phyloP scores from a whole-genome alignment of 441 rosid genomes.

The Brassica balearica region DNA sequence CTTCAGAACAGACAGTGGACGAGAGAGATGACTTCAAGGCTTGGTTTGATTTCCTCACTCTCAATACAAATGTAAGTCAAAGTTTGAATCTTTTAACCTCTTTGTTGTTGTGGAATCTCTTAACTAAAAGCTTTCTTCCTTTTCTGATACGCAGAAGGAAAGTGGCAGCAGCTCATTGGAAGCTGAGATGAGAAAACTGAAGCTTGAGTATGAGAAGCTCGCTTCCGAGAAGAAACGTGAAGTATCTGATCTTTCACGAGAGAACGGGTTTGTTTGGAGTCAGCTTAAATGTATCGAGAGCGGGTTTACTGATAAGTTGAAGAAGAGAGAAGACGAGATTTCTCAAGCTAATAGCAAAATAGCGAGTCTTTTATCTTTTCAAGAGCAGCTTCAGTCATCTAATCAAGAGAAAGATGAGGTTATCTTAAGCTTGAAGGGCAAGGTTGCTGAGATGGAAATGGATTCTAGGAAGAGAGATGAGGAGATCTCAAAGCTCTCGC shows the following conservation, averaged over 20 bases:
- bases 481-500: conserved; percentile 56
- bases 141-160: conserved; percentile 13
- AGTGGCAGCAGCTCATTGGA: conserved; percentile 33
- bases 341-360: conserved; percentile 57
- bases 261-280: conserved; percentile 77
- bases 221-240: conserved; percentile 57
- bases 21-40: conserved; percentile 71
- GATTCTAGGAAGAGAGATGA: conserved; percentile 47
- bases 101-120: not conserved
- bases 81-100: not conserved
- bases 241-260: conserved; percentile 58
- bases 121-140: not conserved
- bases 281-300: conserved; percentile 66
- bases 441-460: conserved; percentile 60
- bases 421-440: conserved; percentile 53
- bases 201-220: conserved; percentile 52
- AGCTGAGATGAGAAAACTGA: conserved; percentile 56
- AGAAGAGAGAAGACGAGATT: conserved; percentile 63
- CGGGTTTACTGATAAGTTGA: conserved; percentile 55
- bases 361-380: conserved; percentile 57
- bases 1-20: conserved; percentile 66
- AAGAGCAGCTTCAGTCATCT: conserved; percentile 64
- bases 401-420: conserved; percentile 65
- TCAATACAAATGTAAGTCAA: conserved; percentile 53
- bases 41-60: conserved; percentile 52